These are phyloP conservation scores for Myxozyma neotropica DNA, from an alignment of 805 yeast genomes.

Conservation along the genomic window DNA sequence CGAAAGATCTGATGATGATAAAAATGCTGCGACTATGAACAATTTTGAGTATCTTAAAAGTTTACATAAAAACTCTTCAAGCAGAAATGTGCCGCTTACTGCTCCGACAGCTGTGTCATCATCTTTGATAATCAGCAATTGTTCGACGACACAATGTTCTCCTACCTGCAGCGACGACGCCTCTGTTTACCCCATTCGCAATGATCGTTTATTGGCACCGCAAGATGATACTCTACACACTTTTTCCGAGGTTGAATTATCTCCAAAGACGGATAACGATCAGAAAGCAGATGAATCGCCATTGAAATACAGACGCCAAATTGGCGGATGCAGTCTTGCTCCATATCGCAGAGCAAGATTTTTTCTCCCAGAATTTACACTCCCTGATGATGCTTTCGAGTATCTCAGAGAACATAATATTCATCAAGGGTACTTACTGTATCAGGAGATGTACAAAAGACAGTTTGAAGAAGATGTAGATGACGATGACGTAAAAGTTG, in stretches of 20 bases:
- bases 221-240: background rate
- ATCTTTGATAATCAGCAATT: background rate
- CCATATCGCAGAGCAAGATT: background rate
- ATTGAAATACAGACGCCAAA: background rate
- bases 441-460: background rate
- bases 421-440: background rate
- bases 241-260: background rate
- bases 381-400: background rate
- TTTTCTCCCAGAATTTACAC: background rate
- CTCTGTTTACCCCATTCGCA: background rate
- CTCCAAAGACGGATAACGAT: background rate
- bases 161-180: background rate
- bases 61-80: background rate
- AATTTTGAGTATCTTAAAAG: constrained; percentile 4
- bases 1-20: background rate
- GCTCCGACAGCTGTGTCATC: background rate
- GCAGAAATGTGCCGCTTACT: background rate
- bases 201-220: background rate
- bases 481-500: too few species aligned
- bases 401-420: background rate
- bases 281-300: background rate
- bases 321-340: background rate
- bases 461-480: background rate
- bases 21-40: background rate
- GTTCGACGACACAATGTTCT: background rate